Percentiles rank a stretch among this genome's conserved stretches.
These are phyloP conservation scores for Cladosporium sphaerospermum DNA, from an alignment of 2,329 filamentous ascomycete species.

Conservation along the genomic window DNA sequence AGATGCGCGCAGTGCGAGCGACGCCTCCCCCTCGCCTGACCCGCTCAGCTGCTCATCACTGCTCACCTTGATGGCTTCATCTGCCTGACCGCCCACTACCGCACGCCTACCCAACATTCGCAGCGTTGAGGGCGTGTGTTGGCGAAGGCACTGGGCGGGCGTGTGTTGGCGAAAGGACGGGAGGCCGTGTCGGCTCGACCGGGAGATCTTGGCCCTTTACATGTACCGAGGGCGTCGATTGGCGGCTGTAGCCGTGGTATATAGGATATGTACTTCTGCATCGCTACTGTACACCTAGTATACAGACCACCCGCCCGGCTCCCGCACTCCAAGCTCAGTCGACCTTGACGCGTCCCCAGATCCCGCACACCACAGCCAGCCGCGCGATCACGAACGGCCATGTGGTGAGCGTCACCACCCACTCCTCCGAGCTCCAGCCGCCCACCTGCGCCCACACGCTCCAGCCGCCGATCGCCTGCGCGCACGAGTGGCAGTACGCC, in stretches of 20 bases:
- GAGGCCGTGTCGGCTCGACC: too few relatives aligned
- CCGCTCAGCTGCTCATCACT: not conserved
- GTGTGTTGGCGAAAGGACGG: too few relatives aligned
- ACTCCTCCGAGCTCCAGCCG: conserved; percentile 25
- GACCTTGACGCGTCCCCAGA: conserved; percentile 19
- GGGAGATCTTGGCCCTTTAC: too few relatives aligned
- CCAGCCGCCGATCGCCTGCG: conserved; percentile 27
- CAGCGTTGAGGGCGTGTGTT: too few relatives aligned
- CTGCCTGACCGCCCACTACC: not conserved
- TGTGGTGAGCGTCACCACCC: conserved; percentile 23
- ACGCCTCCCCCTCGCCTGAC: not conserved
- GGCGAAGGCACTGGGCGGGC: too few relatives aligned
- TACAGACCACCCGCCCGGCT: too few relatives aligned
- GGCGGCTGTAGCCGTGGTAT: too few relatives aligned
- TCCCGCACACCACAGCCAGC: conserved; percentile 21
- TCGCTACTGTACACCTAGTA: too few relatives aligned
- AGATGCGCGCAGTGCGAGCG: not conserved
- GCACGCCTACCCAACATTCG: too few relatives aligned
- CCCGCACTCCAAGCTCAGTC: not conserved
- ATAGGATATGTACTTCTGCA: too few relatives aligned
- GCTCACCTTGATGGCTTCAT: not conserved
- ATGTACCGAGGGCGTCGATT: too few relatives aligned
- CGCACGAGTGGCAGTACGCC: conserved; percentile 22
- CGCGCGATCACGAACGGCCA: conserved; percentile 26
- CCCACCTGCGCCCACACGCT: conserved; percentile 16